phyloP scores from a whole-genome alignment of 345 rosid genomes.

The Eucalyptus brandiana region DNA sequence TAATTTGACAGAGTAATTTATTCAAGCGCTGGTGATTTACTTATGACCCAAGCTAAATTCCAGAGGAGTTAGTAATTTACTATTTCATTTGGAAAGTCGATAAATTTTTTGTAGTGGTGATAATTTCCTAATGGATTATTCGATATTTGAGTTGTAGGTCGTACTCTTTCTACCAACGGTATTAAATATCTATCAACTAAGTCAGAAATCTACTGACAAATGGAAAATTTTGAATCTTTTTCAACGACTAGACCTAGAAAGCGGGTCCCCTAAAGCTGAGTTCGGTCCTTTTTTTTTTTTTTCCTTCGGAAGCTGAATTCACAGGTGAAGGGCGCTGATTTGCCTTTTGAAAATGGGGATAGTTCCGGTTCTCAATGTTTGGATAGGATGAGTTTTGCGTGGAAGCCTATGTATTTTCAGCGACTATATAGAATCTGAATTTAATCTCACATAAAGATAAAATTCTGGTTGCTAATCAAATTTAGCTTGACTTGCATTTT shows the following conservation, averaged over 20 bases:
- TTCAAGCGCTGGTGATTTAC: not conserved
- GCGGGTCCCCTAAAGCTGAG: not conserved
- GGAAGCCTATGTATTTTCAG: not conserved
- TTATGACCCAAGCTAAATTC: no score
- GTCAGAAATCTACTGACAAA: not conserved
- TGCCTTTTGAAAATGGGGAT: not conserved
- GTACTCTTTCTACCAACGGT: not conserved
- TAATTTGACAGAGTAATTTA: no score
- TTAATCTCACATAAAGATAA: not conserved
- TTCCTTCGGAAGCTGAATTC: not conserved
- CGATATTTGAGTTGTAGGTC: not conserved
- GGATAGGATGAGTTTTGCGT: not conserved
- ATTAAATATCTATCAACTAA: no score
- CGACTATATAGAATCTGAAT: not conserved
- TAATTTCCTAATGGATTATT: not conserved
- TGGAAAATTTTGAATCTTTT: not conserved
- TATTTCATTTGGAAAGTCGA: no score
- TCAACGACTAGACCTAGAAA: not conserved
- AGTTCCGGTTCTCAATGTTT: not conserved
- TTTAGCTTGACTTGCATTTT: not conserved
- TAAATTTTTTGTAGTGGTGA: not conserved
- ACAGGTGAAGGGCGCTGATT: not conserved
- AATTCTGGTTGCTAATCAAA: not conserved
- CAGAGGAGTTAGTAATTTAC: no score
- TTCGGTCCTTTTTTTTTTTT: not conserved